Base-by-base conservation (phyloP, 805 yeast genomes). In the Starmera pachycereana region DNA sequence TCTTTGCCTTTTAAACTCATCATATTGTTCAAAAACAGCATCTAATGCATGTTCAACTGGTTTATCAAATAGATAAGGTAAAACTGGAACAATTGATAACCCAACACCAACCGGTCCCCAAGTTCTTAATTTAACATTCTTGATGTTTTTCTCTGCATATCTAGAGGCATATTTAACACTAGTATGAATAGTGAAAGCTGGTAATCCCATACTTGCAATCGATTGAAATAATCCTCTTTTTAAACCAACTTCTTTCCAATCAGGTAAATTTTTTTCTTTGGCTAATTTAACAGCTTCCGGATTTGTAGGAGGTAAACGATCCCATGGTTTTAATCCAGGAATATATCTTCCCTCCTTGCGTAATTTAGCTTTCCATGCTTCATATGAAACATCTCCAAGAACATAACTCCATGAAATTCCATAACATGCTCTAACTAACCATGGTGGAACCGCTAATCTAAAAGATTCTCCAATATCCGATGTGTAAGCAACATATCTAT, bases 391-490 rank as follows among this genome's bases (percentile, higher is more conserved):
- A 61, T 85, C 95, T 10, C 87, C 88, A 8, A 80, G 51, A 18
- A 84, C 68, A 53, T 84, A 84, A 1, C 73, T 61, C 92, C 92
- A 85, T 8, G 88, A 78, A 33, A 84, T 62, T 31, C 77, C 86
- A 56, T 84, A 84, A 27, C 90, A 80, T 3, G 73, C 44, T 12
- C 62, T 68, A 14, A 84, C 92, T n/a, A 80, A 42, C 29, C 50
- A 47, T 1, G 89, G 88, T 50, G 77, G 80, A 4, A 85, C 89
- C 10, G 84, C 80, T 1, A 92, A 92, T 39, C 95, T 69, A 62
- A 84, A 85, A 10, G 89, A 80, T 54, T 84, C 95, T 29, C 95
- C 95, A 50, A 84, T 76, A 56, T 84, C 95, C 0, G 89, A 81
- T 3, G 94, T 83, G 60, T 85, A 84, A 1, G 95, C 95, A 22